Base-by-base conservation (phyloP, 208 protist genomes). In the Wallacemonas rigidus region DNA sequence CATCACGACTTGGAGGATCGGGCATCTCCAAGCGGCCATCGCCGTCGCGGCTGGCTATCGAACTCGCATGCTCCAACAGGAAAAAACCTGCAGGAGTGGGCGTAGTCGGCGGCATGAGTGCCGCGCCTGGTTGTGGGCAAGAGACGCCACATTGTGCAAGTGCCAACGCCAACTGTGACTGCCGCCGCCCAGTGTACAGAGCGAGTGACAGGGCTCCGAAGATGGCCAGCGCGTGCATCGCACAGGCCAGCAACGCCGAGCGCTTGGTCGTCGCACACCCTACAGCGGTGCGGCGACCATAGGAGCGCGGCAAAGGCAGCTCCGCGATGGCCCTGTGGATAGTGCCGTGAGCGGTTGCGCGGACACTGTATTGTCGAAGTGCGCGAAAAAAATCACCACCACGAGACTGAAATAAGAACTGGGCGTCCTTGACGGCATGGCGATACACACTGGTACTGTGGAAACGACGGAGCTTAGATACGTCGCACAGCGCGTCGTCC, bases 311-410 rank as follows among this genome's bases (percentile, higher is more conserved):
- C 41, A 94, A 40, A 7, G 92, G 92, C 36, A 96, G 11, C 80
- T 91, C 83, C 45, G 85, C 76, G 35, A 95, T 82, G n/a, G 86
- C 79, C 44, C 92, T 87, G 76, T 96, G 87, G 14, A 96, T 77
- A 40, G 35, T 70, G 1, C 92, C 89, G 63, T 85, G 80, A 12
- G 53, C 3, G 7, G 80, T 56, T 15, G 75, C 72, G 3, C 12
- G 50, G 6, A 94, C 76, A 43, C 67, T 85, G 77, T 96, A 96
- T 71, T 90, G 89, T 40, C 87, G 83, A 38, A 95, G 53, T 7
- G 65, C 64, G n/a, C 88, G 83, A 41, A 60, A 80, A 57, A 93
- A 77, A 65, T 93, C 88, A 9, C 76, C 72, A 12, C 86, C 83
- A 38, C 82, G 72, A 2, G 54, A 58, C 36, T 56, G 51, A 55